Percentiles rank a stretch among this genome's conserved stretches.
Conservation (phyloP, 345 rosid species). For the Citrus sp. region DNA sequence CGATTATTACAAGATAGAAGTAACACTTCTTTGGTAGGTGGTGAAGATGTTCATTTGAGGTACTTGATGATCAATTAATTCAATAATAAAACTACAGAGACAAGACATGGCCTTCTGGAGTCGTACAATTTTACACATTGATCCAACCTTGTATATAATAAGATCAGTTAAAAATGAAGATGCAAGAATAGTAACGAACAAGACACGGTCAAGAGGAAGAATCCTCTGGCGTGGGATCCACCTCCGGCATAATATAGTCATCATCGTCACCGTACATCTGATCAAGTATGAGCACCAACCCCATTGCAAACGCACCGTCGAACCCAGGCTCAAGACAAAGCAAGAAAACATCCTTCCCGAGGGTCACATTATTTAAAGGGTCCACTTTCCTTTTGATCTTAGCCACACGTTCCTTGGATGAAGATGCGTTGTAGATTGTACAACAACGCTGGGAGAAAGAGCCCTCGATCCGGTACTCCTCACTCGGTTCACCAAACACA, state of each 20-base stretch:
- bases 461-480: conserved; percentile 51
- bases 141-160: no score
- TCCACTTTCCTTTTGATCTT: conserved; percentile 63
- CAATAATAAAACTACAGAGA: no score
- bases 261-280: conserved; percentile 39
- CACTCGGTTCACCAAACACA: conserved; percentile 33
- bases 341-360: conserved; percentile 52
- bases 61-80: no score
- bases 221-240: conserved; percentile 1
- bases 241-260: not conserved
- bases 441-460: conserved; percentile 39
- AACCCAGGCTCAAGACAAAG: conserved; percentile 41
- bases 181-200: not conserved
- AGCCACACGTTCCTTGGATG: conserved; percentile 37
- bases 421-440: conserved; percentile 19
- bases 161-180: no score
- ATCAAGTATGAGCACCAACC: conserved; percentile 49
- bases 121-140: no score
- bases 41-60: no score
- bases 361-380: conserved; percentile 39
- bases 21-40: no score
- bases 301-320: conserved; percentile 53
- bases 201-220: not conserved
- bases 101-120: no score
- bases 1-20: no score